These are phyloP conservation scores for Suillus weaverae DNA, from an alignment of 768 basidiomycete genomes.

Conservation along the genomic window DNA sequence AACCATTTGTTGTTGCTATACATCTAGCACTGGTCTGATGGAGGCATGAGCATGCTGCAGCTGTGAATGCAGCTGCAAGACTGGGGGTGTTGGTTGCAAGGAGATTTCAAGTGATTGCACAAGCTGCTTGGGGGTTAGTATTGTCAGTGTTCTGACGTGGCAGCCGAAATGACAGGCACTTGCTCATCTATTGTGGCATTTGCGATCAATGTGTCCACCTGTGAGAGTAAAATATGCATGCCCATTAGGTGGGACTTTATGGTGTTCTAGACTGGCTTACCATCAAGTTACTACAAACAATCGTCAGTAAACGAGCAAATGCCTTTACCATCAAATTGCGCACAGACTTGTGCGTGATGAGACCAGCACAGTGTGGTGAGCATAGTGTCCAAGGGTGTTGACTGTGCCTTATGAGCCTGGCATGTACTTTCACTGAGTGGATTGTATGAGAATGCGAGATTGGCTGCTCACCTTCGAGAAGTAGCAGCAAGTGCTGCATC, in stretches of 20 bases:
- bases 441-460: too few species aligned
- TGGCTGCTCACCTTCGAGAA: too few species aligned
- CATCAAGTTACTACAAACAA: slow-evolving; percentile 32
- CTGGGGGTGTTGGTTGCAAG: slow-evolving; percentile 71
- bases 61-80: slow-evolving; percentile 62
- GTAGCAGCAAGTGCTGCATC: too few species aligned
- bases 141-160: slow-evolving; percentile 10
- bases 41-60: slow-evolving; percentile 61
- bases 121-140: slow-evolving; percentile 46
- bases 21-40: slow-evolving; percentile 47
- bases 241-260: not conserved
- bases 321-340: too few species aligned
- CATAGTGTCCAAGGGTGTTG: too few species aligned
- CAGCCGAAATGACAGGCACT: slow-evolving; percentile 28
- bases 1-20: slow-evolving; percentile 37
- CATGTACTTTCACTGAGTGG: too few species aligned
- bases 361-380: too few species aligned
- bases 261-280: slow-evolving; percentile 9
- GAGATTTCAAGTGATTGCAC: slow-evolving; percentile 64
- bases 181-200: slow-evolving; percentile 75
- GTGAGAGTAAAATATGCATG: slow-evolving; percentile 7
- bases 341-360: too few species aligned
- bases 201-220: slow-evolving; percentile 73
- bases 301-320: slow-evolving; percentile 7
- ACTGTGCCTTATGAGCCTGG: too few species aligned